Percentiles rank a stretch among this genome's conserved stretches.
Conservation (phyloP, 768 basidiomycete species). For the Leucosporidium yakuticum region DNA sequence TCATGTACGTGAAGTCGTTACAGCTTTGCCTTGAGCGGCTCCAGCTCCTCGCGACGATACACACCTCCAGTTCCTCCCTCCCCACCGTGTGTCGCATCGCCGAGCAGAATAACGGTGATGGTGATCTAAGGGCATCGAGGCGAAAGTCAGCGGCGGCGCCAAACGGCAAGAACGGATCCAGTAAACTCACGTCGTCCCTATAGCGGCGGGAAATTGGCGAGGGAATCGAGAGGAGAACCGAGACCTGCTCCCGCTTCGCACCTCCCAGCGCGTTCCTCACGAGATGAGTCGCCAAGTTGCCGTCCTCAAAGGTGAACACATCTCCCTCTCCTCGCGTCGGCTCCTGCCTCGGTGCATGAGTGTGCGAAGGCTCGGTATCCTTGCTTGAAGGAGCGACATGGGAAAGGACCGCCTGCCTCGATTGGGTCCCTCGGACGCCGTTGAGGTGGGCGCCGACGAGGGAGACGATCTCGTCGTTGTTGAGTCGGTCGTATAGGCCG, state of each 20-base stretch:
- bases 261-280: slow-evolving; percentile 87
- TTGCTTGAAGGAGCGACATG: slow-evolving; percentile 41
- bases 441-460: slow-evolving; percentile 76
- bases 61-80: slow-evolving; percentile 59
- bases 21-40: slow-evolving; percentile 52
- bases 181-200: slow-evolving; percentile 79
- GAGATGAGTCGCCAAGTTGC: slow-evolving; percentile 71
- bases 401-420: slow-evolving; percentile 36
- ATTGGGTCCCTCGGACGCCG: slow-evolving; percentile 50
- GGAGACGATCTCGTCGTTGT: slow-evolving; percentile 75
- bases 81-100: slow-evolving; percentile 53
- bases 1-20: slow-evolving; percentile 38
- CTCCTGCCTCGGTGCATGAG: slow-evolving; percentile 46
- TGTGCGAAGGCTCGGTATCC: slow-evolving; percentile 46
- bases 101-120: slow-evolving; percentile 28
- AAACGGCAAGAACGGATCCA: not conserved
- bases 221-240: slow-evolving; percentile 70
- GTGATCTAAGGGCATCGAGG: slow-evolving; percentile 11
- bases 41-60: slow-evolving; percentile 31
- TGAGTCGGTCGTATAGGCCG: slow-evolving; percentile 61
- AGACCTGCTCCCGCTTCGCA: slow-evolving; percentile 55
- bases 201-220: slow-evolving; percentile 67
- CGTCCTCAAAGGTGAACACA: slow-evolving; percentile 57
- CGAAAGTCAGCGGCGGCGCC: not conserved
- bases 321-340: slow-evolving; percentile 38